Percentiles rank a stretch among this genome's conserved stretches.
phyloP scores from a whole-genome alignment of 2,329 filamentous ascomycete species.

The Leptographium wingfieldii region DNA sequence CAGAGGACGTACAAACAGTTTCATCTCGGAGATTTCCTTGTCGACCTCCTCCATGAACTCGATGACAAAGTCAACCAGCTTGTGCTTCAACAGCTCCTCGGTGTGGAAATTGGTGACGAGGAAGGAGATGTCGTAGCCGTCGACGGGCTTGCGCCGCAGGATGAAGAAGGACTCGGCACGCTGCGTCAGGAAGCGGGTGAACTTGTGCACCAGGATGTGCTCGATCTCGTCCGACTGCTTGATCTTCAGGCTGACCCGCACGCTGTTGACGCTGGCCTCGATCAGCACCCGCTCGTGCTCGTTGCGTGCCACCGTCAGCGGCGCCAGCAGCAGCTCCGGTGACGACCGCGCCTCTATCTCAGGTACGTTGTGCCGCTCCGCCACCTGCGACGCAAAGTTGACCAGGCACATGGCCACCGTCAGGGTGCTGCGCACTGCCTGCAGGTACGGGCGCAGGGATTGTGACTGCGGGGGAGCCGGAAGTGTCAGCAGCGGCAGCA shows the following conservation, averaged over 20 bases:
- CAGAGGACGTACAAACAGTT: constrained; percentile 71
- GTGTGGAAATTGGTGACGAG: constrained; percentile 98
- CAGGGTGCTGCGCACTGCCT: constrained; percentile 88
- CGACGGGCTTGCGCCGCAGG: constrained; percentile 84
- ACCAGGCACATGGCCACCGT: constrained; percentile 87
- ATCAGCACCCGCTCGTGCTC: constrained; percentile 95
- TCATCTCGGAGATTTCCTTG: constrained; percentile 99
- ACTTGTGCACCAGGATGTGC: constrained; percentile 95
- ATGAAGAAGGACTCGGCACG: constrained; percentile 97
- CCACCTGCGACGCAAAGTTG: constrained; percentile 95
- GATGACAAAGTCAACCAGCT: constrained; percentile 97
- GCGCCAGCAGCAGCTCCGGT: constrained; percentile 86
- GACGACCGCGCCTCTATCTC: constrained; percentile 90
- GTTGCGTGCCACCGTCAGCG: constrained; percentile 81
- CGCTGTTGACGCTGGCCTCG: constrained; percentile 92
- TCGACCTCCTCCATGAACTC: constrained; percentile 99
- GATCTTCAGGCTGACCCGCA: constrained; percentile 95
- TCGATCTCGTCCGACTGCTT: constrained; percentile 99
- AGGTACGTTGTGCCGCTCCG: constrained; percentile 94
- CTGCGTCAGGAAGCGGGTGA: constrained; percentile 91
- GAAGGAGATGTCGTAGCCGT: constrained; percentile 98
- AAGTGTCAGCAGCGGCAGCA: neutral
- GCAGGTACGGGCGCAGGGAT: constrained; percentile 91
- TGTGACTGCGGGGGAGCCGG: constrained; percentile 51
- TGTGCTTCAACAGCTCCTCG: constrained; percentile 97